phyloP scores from a whole-genome alignment of 1,284 basidiomycete genomes.

The Rhodotorula sp. region DNA sequence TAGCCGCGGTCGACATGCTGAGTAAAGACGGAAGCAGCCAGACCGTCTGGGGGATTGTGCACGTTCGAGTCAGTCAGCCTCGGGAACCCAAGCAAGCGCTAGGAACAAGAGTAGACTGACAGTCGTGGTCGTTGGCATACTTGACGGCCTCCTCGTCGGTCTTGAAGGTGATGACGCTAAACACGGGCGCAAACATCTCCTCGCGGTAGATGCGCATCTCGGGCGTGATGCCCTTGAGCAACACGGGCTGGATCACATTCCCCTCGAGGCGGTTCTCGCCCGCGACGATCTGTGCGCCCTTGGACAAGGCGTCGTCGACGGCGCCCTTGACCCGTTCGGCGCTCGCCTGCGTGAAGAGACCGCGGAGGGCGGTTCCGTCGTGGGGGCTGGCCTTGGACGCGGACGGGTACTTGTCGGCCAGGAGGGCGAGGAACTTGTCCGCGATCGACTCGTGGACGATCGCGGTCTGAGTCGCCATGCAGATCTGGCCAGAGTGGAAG shows the following conservation, averaged over 20 bases:
- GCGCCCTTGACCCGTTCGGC: constrained; percentile 57
- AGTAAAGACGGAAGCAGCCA: constrained; percentile 45
- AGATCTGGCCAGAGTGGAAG: constrained; percentile 60
- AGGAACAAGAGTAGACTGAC: neutral
- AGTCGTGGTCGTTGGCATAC: constrained; percentile 45
- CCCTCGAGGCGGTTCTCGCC: constrained; percentile 53
- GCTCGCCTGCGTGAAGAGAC: constrained; percentile 57
- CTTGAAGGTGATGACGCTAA: constrained; percentile 43
- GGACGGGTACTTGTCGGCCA: constrained; percentile 17
- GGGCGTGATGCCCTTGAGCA: constrained; percentile 55
- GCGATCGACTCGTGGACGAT: constrained; percentile 42
- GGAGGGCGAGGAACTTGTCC: constrained; percentile 36
- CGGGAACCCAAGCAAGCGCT: no score
- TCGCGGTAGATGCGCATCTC: constrained; percentile 53
- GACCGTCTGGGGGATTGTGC: constrained; percentile 29
- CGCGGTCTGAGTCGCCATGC: constrained; percentile 32
- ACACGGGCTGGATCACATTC: constrained; percentile 58
- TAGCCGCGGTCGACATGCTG: constrained; percentile 14
- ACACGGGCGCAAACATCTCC: constrained; percentile 63
- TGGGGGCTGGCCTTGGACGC: constrained; percentile 13
- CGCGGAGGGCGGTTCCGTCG: constrained; percentile 32
- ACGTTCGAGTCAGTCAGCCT: neutral
- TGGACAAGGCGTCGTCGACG: constrained; percentile 57
- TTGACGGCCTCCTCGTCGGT: constrained; percentile 43
- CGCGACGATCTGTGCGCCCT: constrained; percentile 58